These are phyloP conservation scores for Triticum dicoccoides DNA, from an alignment of 176 grass and related monocot genomes.

Conservation along the genomic window DNA sequence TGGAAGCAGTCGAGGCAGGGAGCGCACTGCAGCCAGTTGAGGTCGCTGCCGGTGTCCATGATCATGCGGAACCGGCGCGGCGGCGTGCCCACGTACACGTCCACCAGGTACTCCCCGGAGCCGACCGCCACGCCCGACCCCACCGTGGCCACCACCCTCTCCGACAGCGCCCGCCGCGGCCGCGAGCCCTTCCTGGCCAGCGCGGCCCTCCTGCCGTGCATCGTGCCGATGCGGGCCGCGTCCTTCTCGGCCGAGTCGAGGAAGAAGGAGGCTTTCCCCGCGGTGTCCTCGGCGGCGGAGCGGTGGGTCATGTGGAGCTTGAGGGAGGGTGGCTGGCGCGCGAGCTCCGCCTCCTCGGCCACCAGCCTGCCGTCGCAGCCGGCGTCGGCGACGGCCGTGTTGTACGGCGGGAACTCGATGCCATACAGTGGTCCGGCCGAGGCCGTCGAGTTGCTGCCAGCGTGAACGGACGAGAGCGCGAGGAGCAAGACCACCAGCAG, in stretches of 20 bases:
- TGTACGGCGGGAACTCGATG: conserved; percentile 67
- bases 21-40: conserved; percentile 41
- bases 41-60: conserved; percentile 96
- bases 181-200: conserved; percentile 3
- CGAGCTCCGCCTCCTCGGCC: conserved; percentile 2
- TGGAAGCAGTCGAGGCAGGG: background rate
- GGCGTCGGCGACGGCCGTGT: conserved; percentile 37
- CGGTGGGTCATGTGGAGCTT: conserved; percentile 65
- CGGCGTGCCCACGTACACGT: conserved; percentile 87
- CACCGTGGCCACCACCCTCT: conserved; percentile 67
- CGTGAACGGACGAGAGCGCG: background rate
- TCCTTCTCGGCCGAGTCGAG: conserved; percentile 55
- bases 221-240: conserved; percentile 49
- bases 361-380: conserved; percentile 51
- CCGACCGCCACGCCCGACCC: conserved; percentile 79
- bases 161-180: conserved; percentile 44
- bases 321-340: conserved; percentile 19
- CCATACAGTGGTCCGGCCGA: conserved; percentile 27
- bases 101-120: conserved; percentile 88
- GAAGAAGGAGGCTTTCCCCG: conserved; percentile 23
- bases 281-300: background rate
- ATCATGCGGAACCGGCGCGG: conserved; percentile 80
- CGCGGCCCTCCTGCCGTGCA: conserved; percentile 24
- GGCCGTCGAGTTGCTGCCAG: conserved; percentile 1
- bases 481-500: conserved; percentile 7